These are phyloP conservation scores for Pichia sp. DNA, from an alignment of 1,139 yeast genomes.

Conservation along the genomic window DNA sequence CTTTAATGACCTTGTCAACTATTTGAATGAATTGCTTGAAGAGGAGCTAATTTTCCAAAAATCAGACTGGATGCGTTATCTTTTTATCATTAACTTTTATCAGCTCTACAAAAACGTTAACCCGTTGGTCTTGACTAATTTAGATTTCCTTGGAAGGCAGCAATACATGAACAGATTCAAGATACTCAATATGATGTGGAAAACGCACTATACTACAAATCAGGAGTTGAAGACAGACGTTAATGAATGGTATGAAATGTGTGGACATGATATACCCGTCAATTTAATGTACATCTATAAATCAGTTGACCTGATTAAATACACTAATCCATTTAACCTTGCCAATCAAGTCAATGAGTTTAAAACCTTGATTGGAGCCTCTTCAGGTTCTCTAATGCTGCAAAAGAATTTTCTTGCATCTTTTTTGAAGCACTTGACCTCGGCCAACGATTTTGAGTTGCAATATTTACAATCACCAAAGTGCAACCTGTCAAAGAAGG, in stretches of 20 bases:
- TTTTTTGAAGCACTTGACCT: background rate
- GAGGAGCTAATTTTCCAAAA: constrained; percentile 12
- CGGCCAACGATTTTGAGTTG: constrained; percentile 4
- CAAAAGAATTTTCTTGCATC: constrained; percentile 1
- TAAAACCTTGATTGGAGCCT: background rate
- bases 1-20: constrained; percentile 16
- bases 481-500: background rate
- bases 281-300: constrained; percentile 9
- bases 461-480: background rate
- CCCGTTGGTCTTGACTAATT: constrained; percentile 14
- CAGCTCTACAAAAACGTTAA: constrained; percentile 8
- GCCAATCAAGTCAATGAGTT: constrained; percentile 3
- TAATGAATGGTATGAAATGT: constrained; percentile 1
- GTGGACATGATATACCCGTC: constrained; percentile 4
- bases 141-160: constrained; percentile 13
- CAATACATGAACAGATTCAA: constrained; percentile 8
- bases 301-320: constrained; percentile 12
- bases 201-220: constrained; percentile 6
- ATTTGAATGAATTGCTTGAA: constrained; percentile 14
- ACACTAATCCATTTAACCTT: background rate
- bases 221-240: constrained; percentile 7
- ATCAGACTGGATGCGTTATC: constrained; percentile 14
- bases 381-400: background rate
- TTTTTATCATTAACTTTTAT: constrained; percentile 14
- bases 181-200: constrained; percentile 11